Conservation (phyloP, 1,284 basidiomycete genomes). For the Vanrija sp. region DNA sequence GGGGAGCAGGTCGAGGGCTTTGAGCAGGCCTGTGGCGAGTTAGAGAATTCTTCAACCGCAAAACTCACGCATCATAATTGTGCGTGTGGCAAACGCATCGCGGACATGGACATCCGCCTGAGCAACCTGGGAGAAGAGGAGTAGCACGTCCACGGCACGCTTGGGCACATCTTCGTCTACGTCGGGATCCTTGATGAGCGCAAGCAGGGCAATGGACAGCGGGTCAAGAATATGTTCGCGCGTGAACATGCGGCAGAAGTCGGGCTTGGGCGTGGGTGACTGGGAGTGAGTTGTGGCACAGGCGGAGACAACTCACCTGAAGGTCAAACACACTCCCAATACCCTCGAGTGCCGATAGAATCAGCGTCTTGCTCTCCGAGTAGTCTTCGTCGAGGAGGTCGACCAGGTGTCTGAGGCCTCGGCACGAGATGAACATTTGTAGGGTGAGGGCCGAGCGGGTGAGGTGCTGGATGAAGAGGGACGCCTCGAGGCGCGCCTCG, state of each 20-base stretch:
- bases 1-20: slow-evolving; percentile 76
- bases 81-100: slow-evolving; percentile 81
- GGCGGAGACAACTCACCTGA: slow-evolving; percentile 39
- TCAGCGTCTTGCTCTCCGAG: slow-evolving; percentile 78
- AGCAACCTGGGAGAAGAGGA: slow-evolving; percentile 92
- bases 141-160: slow-evolving; percentile 82
- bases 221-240: slow-evolving; percentile 91
- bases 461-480: slow-evolving; percentile 85
- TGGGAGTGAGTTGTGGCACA: slow-evolving; percentile 37
- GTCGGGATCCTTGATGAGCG: slow-evolving; percentile 72
- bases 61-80: slow-evolving; percentile 76
- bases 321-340: slow-evolving; percentile 93
- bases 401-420: slow-evolving; percentile 87
- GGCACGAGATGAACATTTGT: slow-evolving; percentile 98
- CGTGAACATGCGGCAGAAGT: slow-evolving; percentile 98
- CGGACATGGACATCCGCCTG: slow-evolving; percentile 89
- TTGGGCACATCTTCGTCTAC: slow-evolving; percentile 69
- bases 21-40: slow-evolving; percentile 62
- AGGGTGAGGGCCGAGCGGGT: slow-evolving; percentile 88
- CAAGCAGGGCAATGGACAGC: slow-evolving; percentile 79
- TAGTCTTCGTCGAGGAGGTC: slow-evolving; percentile 96
- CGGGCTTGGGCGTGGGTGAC: slow-evolving; percentile 92
- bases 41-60: accelerated
- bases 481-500: slow-evolving; percentile 90
- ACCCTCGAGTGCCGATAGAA: slow-evolving; percentile 88